Evolutionary conservation across 164 flowering plant species (phyloP), one percentile per base, ranked within the genome.

Genomic region (Protea cynaroides): DNA sequence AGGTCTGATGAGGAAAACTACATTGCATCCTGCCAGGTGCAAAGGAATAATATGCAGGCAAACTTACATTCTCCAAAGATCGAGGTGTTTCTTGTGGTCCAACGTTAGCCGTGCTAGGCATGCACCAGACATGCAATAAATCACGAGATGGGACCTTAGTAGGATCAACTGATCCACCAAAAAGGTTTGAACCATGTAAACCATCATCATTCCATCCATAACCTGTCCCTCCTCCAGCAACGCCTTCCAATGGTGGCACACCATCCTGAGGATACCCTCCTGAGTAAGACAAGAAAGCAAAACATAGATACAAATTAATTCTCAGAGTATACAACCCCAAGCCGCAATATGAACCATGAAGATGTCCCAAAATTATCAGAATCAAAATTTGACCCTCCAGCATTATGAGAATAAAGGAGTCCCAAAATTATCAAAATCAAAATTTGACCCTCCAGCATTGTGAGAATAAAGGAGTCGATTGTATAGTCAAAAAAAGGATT

Each of bases 161-260:
- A 4, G 96, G 97, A 72, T 94, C 88, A 70, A 87, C 71, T 21
- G 79, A 64, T n/a, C 86, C 84, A 65, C 61, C 79, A 21, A 80
- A 64, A 25, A 64, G 56, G 58, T 71, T 70, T 43, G 81, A 78
- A 73, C 59, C 67, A 8, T 66, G 76, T 12, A 76, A 1, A 17
- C 71, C 72, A 63, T 75, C 87, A 65, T 94, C 97, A 80, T 69
- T 81, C 97, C 95, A 94, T 69, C 98, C 98, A 81, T 94, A 94
- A 17, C 90, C 88, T 7, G 98, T 94, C 50, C 98, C 98, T 52
- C 98, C 98, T 56, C 98, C 98, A 62, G 88, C 83, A 69, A 94
- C 91, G 62, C 98, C 98, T 77, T 94, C 98, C 68, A 91, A 86
- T 13, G 96, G 98, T 38, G 91, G 97, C 68, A 84, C 83, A 7